Percentiles rank a stretch among this genome's conserved stretches.
Evolutionary conservation across 352 stramenopile genomes (phyloP).

Genomic region (Plasmopara halstedii): DNA sequence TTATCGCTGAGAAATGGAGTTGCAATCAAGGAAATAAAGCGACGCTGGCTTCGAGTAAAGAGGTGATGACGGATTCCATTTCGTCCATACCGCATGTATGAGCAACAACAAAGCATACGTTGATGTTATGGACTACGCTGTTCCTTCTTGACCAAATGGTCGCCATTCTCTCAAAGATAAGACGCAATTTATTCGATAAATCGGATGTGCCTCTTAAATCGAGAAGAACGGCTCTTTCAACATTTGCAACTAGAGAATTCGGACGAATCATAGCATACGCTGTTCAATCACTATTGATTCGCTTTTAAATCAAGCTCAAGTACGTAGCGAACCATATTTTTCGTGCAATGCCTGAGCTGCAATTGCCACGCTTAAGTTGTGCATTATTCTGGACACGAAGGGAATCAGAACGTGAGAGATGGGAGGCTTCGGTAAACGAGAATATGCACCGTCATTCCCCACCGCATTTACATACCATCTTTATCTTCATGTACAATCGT

Average conservation of each 20-base stretch:
- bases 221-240: constrained; percentile 79
- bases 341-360: constrained; percentile 43
- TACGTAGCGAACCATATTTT: constrained; percentile 54
- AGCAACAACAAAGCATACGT: constrained; percentile 54
- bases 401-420: constrained; percentile 75
- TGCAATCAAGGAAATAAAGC: constrained; percentile 41
- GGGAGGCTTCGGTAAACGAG: constrained; percentile 56
- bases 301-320: constrained; percentile 75
- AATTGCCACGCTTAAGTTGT: constrained; percentile 71
- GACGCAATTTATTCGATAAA: too few relatives aligned
- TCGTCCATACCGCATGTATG: constrained; percentile 43
- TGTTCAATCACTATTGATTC: constrained; percentile 82
- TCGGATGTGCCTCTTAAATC: constrained; percentile 72
- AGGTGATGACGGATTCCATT: constrained; percentile 61
- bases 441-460: constrained; percentile 86
- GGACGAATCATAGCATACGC: constrained; percentile 52
- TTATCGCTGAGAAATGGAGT: constrained; percentile 66
- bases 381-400: constrained; percentile 63
- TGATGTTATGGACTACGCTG: neutral
- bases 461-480: constrained; percentile 87
- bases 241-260: constrained; percentile 65
- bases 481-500: constrained; percentile 88
- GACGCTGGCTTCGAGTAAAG: constrained; percentile 70
- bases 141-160: neutral
- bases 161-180: neutral